phyloP scores from a whole-genome alignment of 176 grass and related monocot species.

The Poa pratensis region DNA sequence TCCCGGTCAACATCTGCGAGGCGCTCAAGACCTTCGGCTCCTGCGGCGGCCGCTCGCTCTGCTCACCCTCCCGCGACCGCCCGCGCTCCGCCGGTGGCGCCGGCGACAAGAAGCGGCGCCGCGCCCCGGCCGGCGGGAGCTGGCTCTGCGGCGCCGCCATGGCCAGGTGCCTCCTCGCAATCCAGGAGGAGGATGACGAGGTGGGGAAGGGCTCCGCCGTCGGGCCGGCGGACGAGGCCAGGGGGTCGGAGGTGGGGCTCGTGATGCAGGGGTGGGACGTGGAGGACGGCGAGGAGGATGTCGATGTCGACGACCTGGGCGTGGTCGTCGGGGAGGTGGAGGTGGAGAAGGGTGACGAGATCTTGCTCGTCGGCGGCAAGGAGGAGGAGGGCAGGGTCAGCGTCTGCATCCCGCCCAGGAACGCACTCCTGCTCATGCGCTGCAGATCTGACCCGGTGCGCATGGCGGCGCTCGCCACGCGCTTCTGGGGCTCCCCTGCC shows the following conservation, averaged over 20 bases:
- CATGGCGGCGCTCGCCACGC: slow-evolving; percentile 77
- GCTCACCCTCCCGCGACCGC: slow-evolving; percentile 63
- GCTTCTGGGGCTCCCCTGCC: slow-evolving; percentile 82
- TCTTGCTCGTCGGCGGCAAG: slow-evolving; percentile 66
- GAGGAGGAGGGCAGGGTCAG: slow-evolving; percentile 82
- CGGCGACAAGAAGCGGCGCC: slow-evolving; percentile 39
- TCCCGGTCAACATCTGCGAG: slow-evolving; percentile 94
- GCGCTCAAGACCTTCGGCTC: slow-evolving; percentile 82
- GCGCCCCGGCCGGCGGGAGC: slow-evolving; percentile 30
- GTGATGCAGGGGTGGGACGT: slow-evolving; percentile 61
- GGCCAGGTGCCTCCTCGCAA: slow-evolving; percentile 77
- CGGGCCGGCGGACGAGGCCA: slow-evolving; percentile 54
- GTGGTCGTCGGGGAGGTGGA: slow-evolving; percentile 64
- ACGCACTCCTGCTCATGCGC: slow-evolving; percentile 92
- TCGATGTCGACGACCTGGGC: slow-evolving; percentile 30
- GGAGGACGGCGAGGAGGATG: slow-evolving; percentile 44
- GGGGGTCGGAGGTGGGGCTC: slow-evolving; percentile 45
- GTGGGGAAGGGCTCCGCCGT: slow-evolving; percentile 50
- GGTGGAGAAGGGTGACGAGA: slow-evolving; percentile 71
- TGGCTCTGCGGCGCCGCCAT: slow-evolving; percentile 77
- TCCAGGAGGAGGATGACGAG: slow-evolving; percentile 50
- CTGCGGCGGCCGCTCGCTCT: slow-evolving; percentile 71
- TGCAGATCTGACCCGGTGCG: slow-evolving; percentile 90
- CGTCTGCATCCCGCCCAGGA: slow-evolving; percentile 86
- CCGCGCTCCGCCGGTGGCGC: slow-evolving; percentile 22